A percentile compares a stretch with the other conserved stretches of the same genome.
Conservation (phyloP, 2,329 filamentous ascomycete genomes). For the Raffaelea arxii region DNA sequence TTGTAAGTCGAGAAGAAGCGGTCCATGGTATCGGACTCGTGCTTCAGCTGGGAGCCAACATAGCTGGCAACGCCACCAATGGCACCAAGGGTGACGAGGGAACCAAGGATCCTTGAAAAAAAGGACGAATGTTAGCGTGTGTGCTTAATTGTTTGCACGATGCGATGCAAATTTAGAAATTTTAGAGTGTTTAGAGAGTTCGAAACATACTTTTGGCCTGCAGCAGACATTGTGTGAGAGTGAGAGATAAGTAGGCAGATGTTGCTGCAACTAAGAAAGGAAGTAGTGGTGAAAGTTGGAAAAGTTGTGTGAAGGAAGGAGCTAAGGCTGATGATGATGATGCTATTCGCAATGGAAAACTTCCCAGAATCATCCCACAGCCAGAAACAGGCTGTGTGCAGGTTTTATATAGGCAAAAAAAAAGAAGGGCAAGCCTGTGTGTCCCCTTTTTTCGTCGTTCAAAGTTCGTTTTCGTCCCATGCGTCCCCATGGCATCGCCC, state of each 20-base stretch:
- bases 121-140: too few relatives aligned
- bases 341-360: neutral
- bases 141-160: too few relatives aligned
- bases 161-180: too few relatives aligned
- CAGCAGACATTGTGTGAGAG: constrained; percentile 2
- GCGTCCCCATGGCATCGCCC: too few relatives aligned
- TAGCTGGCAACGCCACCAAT: constrained; percentile 21
- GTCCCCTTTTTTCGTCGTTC: too few relatives aligned
- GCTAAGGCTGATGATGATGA: neutral
- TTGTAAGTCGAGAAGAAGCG: constrained; percentile 26
- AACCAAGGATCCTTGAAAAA: constrained; percentile 7
- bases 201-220: constrained; percentile 16
- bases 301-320: neutral
- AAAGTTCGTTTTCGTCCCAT: neutral
- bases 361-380: neutral
- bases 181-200: too few relatives aligned
- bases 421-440: neutral
- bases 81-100: constrained; percentile 10
- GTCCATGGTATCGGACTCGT: constrained; percentile 25
- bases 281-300: neutral
- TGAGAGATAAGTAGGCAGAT: neutral
- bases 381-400: too few relatives aligned
- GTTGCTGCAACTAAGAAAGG: neutral
- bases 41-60: constrained; percentile 22
- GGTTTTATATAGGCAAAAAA: neutral